Base-by-base conservation (phyloP, 192 early-diverging fungal species). In the Coemansia reversa region DNA sequence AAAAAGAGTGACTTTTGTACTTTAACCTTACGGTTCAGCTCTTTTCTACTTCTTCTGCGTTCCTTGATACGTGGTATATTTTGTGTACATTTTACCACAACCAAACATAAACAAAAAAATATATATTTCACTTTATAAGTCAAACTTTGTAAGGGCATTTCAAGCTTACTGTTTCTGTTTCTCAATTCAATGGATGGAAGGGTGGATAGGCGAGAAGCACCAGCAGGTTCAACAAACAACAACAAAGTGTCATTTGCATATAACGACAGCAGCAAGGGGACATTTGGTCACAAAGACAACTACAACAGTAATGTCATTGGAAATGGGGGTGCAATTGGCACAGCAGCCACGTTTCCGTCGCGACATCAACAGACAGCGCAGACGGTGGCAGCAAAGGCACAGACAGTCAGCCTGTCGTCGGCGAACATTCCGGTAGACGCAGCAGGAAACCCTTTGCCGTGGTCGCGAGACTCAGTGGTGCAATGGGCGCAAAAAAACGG, bases 391-490 rank as follows among this genome's bases (percentile, higher is more conserved):
- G 42, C 45, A 50, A 47, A 19, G 28, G 51, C 42, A 23, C 60
- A 24, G 30, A 55, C 70, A 7, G 61, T 56, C 19, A 75, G 69
- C 24, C 39, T 75, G 59, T 58, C 72, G 20, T 75, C 72, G 22
- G 63, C 58, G 22, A 75, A 66, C 51, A 75, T 75, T 66, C 67
- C 73, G 0, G 61, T 76, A 2, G 77, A 74, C 49, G 42, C 55
- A 7, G 35, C 58, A 4, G 76, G 76, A 42, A 70, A 70, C 24
- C 71, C 76, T 27, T 62, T 74, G 12, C 77, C 77, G 8, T 80
- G 77, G 77, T 68, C 67, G 25, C 52, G 69, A 9, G 77, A 80
- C 35, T 80, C 77, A 23, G 52, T 80, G 19, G 69, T 75, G 16
- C 65, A 51, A 56, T 80, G 78, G 78, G 69, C 69, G 18, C 72